These are phyloP conservation scores for Dunaliella primolecta DNA, from an alignment of 139 green algal species.

Conservation along the genomic window DNA sequence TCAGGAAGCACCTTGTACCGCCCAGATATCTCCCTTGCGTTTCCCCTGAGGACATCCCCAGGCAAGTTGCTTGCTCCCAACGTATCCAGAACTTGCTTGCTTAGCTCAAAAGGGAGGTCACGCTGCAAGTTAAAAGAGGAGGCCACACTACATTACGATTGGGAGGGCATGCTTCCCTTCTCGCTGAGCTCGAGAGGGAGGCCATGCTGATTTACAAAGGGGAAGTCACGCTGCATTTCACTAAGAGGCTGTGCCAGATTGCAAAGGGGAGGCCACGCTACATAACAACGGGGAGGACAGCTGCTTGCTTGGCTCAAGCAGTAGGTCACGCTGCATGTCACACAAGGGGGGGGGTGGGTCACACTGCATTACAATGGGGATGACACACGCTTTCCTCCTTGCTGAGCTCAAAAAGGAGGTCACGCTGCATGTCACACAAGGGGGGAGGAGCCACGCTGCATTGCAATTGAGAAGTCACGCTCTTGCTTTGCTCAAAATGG, in stretches of 20 bases:
- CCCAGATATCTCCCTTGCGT: neutral
- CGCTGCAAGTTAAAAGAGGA: no score
- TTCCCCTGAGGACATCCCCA: neutral
- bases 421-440: neutral
- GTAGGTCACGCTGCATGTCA: neutral
- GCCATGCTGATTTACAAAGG: neutral
- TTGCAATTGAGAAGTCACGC: no score
- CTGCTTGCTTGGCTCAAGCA: neutral
- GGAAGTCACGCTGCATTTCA: no score
- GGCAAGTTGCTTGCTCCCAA: neutral
- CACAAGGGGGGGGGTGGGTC: neutral
- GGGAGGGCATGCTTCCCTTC: no score
- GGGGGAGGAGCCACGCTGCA: no score
- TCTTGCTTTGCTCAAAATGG: neutral
- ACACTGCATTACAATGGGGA: no score
- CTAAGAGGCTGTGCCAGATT: no score
- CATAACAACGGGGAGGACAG: no score
- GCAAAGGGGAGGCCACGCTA: no score
- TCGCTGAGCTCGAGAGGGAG: neutral
- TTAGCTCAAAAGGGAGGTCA: neutral
- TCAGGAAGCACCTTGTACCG: conserved; percentile 8
- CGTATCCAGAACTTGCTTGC: neutral
- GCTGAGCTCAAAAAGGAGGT: neutral
- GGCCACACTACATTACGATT: no score
- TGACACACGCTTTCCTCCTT: no score